These are phyloP conservation scores for Euphorbia peplus DNA, from an alignment of 345 rosid species.

Conservation along the genomic window DNA sequence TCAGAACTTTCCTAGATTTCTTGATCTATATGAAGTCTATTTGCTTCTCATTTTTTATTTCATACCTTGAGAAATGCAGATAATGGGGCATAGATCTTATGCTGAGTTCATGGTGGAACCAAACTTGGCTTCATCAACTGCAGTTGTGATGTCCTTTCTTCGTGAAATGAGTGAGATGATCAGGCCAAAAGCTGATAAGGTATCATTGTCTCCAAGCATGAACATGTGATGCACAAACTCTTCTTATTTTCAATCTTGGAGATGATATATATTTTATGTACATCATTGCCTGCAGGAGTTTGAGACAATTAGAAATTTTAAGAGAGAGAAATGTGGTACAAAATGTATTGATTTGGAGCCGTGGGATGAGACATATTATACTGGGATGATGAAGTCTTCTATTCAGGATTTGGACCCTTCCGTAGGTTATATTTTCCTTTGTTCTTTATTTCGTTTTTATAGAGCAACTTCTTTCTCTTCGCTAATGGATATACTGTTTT, in stretches of 20 bases:
- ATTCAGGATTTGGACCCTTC: conserved; percentile 58
- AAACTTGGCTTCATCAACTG: conserved; percentile 82
- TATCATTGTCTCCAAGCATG: conserved; percentile 23
- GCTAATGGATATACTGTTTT: neutral
- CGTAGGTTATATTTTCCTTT: conserved; percentile 48
- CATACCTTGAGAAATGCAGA: conserved; percentile 39
- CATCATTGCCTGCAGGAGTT: conserved; percentile 52
- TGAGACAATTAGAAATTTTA: conserved; percentile 54
- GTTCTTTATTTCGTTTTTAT: conserved; percentile 8
- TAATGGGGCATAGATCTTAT: conserved; percentile 67
- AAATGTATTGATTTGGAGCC: conserved; percentile 63
- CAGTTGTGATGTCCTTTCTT: conserved; percentile 70
- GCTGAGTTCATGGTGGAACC: conserved; percentile 66
- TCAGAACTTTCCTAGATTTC: neutral
- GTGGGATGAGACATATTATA: conserved; percentile 92
- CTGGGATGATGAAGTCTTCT: conserved; percentile 81
- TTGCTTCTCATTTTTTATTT: conserved; percentile 1
- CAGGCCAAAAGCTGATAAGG: conserved; percentile 78
- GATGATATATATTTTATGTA: conserved; percentile 12
- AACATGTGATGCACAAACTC: conserved; percentile 6
- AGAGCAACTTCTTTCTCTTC: neutral
- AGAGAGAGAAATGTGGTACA: conserved; percentile 56
- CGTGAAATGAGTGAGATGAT: conserved; percentile 74
- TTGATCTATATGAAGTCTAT: neutral
- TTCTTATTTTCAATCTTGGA: conserved; percentile 9